Percentiles rank a stretch among this genome's conserved stretches.
These are phyloP conservation scores for Ceratocystiopsis minuta DNA, from an alignment of 2,329 filamentous ascomycete species.

Conservation along the genomic window DNA sequence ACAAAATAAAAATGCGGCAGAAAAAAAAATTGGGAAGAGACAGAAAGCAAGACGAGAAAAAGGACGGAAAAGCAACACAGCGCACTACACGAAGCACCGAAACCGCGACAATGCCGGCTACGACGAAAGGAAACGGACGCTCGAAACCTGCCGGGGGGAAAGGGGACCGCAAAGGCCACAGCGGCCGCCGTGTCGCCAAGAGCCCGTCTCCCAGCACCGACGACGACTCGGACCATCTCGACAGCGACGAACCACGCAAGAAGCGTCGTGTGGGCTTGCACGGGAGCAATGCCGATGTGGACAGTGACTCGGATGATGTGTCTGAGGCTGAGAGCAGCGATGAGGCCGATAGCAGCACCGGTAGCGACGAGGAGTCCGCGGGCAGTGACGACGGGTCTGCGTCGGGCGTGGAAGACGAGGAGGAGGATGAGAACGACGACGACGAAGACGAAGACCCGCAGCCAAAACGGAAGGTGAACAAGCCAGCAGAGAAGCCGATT, in stretches of 20 bases:
- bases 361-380: conserved; percentile 15
- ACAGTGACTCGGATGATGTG: no score
- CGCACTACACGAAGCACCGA: no score
- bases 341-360: conserved; percentile 6
- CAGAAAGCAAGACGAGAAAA: not conserved
- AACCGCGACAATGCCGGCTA: no score
- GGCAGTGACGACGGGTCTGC: conserved; percentile 4
- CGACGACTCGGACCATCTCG: conserved; percentile 28
- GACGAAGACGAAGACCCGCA: not conserved
- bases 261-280: conserved; percentile 8
- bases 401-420: not conserved
- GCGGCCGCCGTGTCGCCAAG: not conserved
- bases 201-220: conserved; percentile 1
- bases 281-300: no score
- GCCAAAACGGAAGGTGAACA: conserved; percentile 4
- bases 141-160: not conserved
- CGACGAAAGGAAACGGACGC: not conserved
- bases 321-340: not conserved
- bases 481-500: conserved; percentile 14
- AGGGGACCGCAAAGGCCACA: not conserved
- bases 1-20: not conserved
- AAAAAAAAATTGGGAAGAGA: not conserved
- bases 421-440: not conserved
- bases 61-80: not conserved
- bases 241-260: conserved; percentile 20